A percentile compares a stretch with the other conserved stretches of the same genome.
phyloP scores from a whole-genome alignment of 352 stramenopile genomes.

The Phytophthora constricta region DNA sequence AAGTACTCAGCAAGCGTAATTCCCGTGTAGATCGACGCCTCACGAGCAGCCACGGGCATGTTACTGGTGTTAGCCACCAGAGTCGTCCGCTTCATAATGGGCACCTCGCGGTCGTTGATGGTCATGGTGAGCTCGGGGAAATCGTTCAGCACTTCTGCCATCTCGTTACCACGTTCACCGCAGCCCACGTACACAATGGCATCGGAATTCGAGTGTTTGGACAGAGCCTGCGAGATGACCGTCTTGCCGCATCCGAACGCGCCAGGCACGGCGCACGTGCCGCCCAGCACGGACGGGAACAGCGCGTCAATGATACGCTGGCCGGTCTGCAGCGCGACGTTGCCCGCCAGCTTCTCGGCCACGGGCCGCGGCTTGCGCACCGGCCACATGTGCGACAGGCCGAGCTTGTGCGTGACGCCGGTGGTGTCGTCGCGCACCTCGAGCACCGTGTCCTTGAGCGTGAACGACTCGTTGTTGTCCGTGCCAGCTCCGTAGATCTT shows the following conservation, averaged over 20 bases:
- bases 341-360: conserved; percentile 98
- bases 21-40: conserved; percentile 99
- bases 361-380: conserved; percentile 98
- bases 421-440: conserved; percentile 98
- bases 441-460: conserved; percentile 97
- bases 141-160: conserved; percentile 98
- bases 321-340: conserved; percentile 97
- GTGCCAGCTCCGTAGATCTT: conserved; percentile 97
- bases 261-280: conserved; percentile 98
- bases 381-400: conserved; percentile 98
- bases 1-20: conserved; percentile 99
- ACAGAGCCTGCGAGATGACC: conserved; percentile 99
- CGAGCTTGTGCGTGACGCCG: conserved; percentile 95
- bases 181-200: conserved; percentile 99
- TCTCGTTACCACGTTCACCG: conserved; percentile 99
- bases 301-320: conserved; percentile 99
- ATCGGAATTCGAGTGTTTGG: conserved; percentile 99
- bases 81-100: conserved; percentile 99
- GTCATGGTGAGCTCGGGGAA: conserved; percentile 99
- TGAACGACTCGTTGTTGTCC: conserved; percentile 97
- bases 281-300: conserved; percentile 98
- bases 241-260: conserved; percentile 99
- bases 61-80: conserved; percentile 99
- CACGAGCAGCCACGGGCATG: conserved; percentile 99
- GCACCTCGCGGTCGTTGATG: conserved; percentile 96